A percentile compares a stretch with the other conserved stretches of the same genome.
Evolutionary conservation across 352 stramenopile species (phyloP).

Genomic region (Paralagenidium karlingii): DNA sequence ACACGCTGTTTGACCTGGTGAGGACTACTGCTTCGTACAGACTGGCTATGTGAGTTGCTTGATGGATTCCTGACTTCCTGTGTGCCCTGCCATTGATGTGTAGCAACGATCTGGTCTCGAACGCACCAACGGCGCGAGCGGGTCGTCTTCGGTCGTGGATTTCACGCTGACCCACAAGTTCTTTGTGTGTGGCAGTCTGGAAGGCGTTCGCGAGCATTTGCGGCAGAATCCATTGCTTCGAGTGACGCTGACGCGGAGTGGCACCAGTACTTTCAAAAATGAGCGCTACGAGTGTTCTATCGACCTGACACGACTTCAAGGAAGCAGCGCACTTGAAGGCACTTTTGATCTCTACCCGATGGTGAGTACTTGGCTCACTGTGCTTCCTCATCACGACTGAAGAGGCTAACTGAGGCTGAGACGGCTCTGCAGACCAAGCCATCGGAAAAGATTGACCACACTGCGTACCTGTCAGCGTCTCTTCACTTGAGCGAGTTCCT

Average conservation of each 20-base stretch:
- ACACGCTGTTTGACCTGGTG: constrained; percentile 34
- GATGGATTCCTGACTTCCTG: no score
- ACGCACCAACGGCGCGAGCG: constrained; percentile 3
- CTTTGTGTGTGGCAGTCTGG: constrained; percentile 29
- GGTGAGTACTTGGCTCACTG: no score
- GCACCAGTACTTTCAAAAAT: constrained; percentile 15
- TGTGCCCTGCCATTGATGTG: no score
- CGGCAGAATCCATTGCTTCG: no score
- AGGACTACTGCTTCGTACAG: no score
- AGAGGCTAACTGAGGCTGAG: constrained; percentile 23
- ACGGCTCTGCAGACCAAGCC: no score
- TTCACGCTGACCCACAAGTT: constrained; percentile 62
- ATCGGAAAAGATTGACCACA: no score
- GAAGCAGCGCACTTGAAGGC: constrained; percentile 18
- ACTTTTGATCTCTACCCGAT: constrained; percentile 32
- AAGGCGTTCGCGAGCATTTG: no score
- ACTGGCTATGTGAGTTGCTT: no score
- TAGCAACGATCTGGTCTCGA: constrained; percentile 50
- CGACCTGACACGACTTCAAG: constrained; percentile 17
- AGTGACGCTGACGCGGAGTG: constrained; percentile 14
- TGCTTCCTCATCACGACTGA: constrained; percentile 45
- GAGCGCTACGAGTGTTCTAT: constrained; percentile 43
- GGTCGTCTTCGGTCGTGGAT: constrained; percentile 9
- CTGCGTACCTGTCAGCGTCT: constrained; percentile 40
- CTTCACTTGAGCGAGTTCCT: no score